Evolutionary conservation across 495 filamentous ascomycete genomes (phyloP).

Genomic region (Neurospora cerealis): DNA sequence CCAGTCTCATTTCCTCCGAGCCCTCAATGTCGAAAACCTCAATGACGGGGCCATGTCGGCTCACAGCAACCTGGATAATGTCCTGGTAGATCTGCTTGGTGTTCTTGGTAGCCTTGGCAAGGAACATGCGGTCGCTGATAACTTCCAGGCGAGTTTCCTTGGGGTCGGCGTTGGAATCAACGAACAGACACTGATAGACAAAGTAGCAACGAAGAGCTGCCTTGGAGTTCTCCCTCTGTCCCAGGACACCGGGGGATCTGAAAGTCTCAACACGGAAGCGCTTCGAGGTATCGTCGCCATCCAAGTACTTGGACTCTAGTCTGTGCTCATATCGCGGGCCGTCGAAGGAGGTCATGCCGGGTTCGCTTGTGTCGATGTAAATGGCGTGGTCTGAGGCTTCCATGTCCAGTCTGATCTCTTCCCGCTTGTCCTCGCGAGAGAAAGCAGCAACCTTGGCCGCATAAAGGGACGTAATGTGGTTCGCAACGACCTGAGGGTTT

Average conservation of each 20-base stretch:
- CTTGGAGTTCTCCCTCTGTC: constrained; percentile 41
- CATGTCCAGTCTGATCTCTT: constrained; percentile 93
- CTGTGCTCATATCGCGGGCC: constrained; percentile 88
- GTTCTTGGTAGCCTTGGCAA: constrained; percentile 91
- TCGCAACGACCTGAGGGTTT: constrained; percentile 74
- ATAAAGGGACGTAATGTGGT: constrained; percentile 90
- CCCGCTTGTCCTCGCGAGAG: constrained; percentile 81
- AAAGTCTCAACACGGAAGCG: constrained; percentile 92
- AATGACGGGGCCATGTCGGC: constrained; percentile 83
- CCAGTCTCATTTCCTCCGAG: constrained; percentile 80
- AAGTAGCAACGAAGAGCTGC: constrained; percentile 94
- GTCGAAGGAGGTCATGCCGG: constrained; percentile 60
- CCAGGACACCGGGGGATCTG: constrained; percentile 70
- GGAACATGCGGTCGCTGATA: constrained; percentile 86
- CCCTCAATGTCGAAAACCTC: constrained; percentile 94
- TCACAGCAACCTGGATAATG: constrained; percentile 76
- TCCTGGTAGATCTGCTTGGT: constrained; percentile 92
- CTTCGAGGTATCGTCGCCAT: constrained; percentile 52
- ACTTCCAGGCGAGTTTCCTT: constrained; percentile 83
- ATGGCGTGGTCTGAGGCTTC: constrained; percentile 92
- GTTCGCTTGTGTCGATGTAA: constrained; percentile 94
- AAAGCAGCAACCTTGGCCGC: constrained; percentile 95
- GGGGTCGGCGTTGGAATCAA: constrained; percentile 55
- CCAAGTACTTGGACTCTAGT: constrained; percentile 90
- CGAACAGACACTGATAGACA: constrained; percentile 91